Evolutionary conservation across 176 grass and related monocot genomes (phyloP).

Genomic region (Pharus latifolius): DNA sequence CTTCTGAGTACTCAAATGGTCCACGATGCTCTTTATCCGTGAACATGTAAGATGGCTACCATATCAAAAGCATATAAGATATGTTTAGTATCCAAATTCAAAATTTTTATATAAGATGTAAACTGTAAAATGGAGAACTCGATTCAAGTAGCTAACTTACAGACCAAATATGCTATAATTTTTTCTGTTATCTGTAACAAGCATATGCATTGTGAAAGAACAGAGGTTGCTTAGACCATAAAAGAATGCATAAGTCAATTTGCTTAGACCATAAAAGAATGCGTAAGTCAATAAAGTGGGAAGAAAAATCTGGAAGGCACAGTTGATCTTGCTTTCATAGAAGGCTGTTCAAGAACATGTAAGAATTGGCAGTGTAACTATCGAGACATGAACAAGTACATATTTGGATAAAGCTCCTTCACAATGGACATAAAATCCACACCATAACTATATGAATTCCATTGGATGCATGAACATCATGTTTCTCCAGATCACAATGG

Average conservation of each 20-base stretch:
- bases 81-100: not conserved
- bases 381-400: not conserved
- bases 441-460: not conserved
- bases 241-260: constrained; percentile 13
- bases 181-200: constrained; percentile 2
- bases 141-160: not conserved
- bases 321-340: too few relatives aligned
- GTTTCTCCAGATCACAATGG: not conserved
- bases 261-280: too few relatives aligned
- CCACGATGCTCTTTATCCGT: constrained; percentile 95
- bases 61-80: constrained; percentile 23
- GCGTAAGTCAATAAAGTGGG: too few relatives aligned
- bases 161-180: not conserved
- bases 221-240: not conserved
- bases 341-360: too few relatives aligned
- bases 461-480: not conserved
- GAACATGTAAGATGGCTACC: constrained; percentile 95
- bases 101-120: not conserved
- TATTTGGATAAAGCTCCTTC: not conserved
- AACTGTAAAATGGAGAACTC: constrained; percentile 4
- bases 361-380: too few relatives aligned
- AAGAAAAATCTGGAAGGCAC: too few relatives aligned
- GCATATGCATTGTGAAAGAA: not conserved
- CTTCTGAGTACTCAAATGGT: constrained; percentile 93
- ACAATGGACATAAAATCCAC: not conserved